These are phyloP conservation scores for Vigna hirtella DNA, from an alignment of 306 rosid species.

Conservation along the genomic window DNA sequence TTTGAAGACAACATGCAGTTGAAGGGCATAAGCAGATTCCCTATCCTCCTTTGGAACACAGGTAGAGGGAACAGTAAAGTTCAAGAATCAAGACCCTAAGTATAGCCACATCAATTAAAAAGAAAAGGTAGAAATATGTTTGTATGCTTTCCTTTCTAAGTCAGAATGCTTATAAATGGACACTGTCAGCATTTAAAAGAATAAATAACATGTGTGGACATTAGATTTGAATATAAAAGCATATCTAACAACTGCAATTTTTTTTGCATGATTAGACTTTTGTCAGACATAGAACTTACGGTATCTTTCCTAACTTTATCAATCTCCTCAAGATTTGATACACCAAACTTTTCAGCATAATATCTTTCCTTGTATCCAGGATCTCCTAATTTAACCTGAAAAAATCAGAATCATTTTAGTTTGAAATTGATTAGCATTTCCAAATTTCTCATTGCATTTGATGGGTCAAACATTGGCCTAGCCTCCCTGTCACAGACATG, in stretches of 20 bases:
- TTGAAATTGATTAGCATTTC: constrained; percentile 17
- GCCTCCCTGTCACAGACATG: background rate
- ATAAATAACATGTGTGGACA: background rate
- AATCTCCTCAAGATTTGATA: constrained; percentile 59
- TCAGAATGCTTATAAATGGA: background rate
- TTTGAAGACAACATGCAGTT: background rate
- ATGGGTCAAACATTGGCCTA: constrained; percentile 19
- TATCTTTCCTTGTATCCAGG: constrained; percentile 86
- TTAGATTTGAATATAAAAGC: constrained; percentile 21
- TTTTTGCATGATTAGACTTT: background rate
- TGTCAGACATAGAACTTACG: constrained; percentile 43
- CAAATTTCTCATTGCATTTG: constrained; percentile 14
- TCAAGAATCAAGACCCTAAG: background rate
- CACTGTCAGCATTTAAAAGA: constrained; percentile 2
- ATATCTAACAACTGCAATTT: background rate
- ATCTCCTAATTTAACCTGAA: constrained; percentile 81
- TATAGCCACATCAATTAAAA: background rate
- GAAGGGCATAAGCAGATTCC: constrained; percentile 5
- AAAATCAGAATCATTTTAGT: constrained; percentile 14
- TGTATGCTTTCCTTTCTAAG: background rate
- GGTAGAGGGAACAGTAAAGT: background rate
- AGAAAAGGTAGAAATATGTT: background rate
- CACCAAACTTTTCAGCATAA: constrained; percentile 76
- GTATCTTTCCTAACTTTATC: constrained; percentile 60
- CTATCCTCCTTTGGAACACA: constrained; percentile 14